Base-by-base conservation (phyloP, 345 rosid species). In the Eucalyptus microcorys region DNA sequence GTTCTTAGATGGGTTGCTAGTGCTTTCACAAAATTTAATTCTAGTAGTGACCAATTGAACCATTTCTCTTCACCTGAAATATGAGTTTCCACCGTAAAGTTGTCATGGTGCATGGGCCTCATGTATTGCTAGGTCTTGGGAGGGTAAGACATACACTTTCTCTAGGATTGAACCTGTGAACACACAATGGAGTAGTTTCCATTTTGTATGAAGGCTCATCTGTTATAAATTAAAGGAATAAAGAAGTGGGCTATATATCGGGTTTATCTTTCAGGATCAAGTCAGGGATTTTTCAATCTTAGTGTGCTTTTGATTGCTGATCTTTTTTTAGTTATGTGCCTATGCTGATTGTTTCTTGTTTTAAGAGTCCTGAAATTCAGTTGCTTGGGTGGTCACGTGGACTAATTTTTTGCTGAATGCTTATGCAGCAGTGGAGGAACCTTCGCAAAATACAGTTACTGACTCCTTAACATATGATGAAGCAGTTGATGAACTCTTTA, bases 401-500 rank as follows among this genome's bases (percentile, higher is more conserved):
- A 61, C 50, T 26, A 19, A 15, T 32, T 87, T 24, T 89, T 55
- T 57, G 49, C 88, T 76, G 50, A 76, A 24, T 24, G 85, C 49
- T 85, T 85, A 89, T 86, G 83, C 90, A 93, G 96, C 88, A 49
- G 91, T 87, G 91, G 95, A 90, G 52, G 93, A 91, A 85, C 86
- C 88, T 76, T 87, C 50, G 14, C 95, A 92, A 92, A 86, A 88
- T 91, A 91, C 90, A 83, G 95, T 92, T 88, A 92, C 89, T 53
- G 93, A 92, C 91, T 94, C 92, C 14, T 84, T 94, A 88, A 92
- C 96, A 50, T 91, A 91, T 87, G 89, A 87, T 89, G 99, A 96
- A 93, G 96, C 95, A 87, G 92, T 95, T 64, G 96, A 96, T 90
- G 99, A 96, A 87, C 94, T 97, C 84, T 96, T 97, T 92, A 91